Base-by-base conservation (phyloP, 257 asterid genomes). In the Plantago ovata region DNA sequence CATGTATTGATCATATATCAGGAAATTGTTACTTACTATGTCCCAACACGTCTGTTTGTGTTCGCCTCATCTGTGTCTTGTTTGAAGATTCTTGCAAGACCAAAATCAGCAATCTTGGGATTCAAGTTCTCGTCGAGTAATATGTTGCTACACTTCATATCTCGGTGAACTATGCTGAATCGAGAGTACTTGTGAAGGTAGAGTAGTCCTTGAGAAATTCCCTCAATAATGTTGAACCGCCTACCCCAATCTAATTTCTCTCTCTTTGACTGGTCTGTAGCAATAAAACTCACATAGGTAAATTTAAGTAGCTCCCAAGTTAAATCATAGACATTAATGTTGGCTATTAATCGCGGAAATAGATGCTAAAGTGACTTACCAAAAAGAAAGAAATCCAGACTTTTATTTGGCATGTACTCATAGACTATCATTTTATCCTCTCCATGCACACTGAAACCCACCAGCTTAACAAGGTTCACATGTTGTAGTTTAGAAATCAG, bases 41-140 rank as follows among this genome's bases (percentile, higher is more conserved):
- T 85, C 42, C 90, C 86, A 0, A 70, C 87, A 15, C 75, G 69
- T 54, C 78, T 80, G 9, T 73, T 62, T 43, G 87, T 78, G 64
- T 72, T 77, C 36, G 80, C 91, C 61, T 77, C 85, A 2, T 55
- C 55, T 10, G 43, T 62, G 20, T 74, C 69, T 61, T 69, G 82
- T 51, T 69, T 74, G 47, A 82, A 74, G 60, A 80, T 80, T 62
- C 85, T 75, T 13, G 88, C 91, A 61, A 81, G 80, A 5, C 93
- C 87, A 51, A 86, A 83, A 69, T 86, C 85, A 4, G 89, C 76
- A 60, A 86, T 83, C 75, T 81, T 81, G 6, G 89, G 89, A 22
- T 44, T 76, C 93, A 86, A 75, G 56, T 79, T 75, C 13, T 81
- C 66, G 24, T 84, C 87, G 6, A 83, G 66, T 58, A 86, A 61